Conservation (phyloP, 345 rosid species). For the Reutealis trisperma region DNA sequence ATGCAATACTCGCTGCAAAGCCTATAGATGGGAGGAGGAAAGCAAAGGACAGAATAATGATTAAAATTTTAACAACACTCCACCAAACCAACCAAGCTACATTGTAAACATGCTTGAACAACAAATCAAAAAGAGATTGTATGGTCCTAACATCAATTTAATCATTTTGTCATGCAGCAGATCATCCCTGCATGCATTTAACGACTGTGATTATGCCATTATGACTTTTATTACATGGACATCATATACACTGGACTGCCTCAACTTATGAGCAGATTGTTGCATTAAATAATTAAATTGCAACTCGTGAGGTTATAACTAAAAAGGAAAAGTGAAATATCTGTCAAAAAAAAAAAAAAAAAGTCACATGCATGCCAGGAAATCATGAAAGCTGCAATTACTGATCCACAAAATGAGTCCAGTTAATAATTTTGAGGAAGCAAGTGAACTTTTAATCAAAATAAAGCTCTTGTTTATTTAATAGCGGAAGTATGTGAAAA, state of each 20-base stretch:
- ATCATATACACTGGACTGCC: not conserved
- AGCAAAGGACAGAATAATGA: not conserved
- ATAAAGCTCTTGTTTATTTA: not conserved
- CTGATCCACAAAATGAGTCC: not conserved
- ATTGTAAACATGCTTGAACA: not conserved
- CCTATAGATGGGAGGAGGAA: constrained; percentile 42
- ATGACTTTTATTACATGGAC: too few species aligned
- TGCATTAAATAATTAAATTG: not conserved
- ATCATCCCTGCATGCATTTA: not conserved
- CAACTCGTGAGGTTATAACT: not conserved
- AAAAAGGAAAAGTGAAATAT: too few species aligned
- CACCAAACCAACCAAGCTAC: not conserved
- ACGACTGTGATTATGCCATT: not conserved
- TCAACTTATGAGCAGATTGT: not conserved
- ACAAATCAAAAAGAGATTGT: not conserved
- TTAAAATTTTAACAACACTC: not conserved
- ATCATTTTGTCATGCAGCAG: not conserved
- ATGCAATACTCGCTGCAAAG: constrained; percentile 59
- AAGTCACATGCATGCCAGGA: not conserved
- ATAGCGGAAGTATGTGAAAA: not conserved
- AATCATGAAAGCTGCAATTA: not conserved
- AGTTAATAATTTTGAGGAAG: not conserved
- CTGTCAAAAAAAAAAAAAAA: not conserved
- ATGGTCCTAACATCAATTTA: not conserved
- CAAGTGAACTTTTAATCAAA: too few species aligned